Base-by-base conservation (phyloP, 2,329 filamentous ascomycete species). In the Aureobasidium zeae region DNA sequence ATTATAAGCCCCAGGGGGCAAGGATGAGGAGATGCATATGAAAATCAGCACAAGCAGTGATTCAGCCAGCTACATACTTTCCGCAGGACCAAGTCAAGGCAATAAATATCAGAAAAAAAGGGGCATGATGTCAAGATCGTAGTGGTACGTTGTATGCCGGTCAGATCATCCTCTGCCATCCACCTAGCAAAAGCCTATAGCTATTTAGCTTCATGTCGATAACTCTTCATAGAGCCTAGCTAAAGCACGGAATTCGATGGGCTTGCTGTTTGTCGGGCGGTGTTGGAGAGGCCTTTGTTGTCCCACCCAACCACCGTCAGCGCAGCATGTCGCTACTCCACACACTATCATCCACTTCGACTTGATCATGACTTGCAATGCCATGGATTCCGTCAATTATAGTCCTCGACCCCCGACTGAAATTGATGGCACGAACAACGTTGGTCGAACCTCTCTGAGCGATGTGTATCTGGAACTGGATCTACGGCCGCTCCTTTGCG, bases 121-220 rank as follows among this genome's bases (percentile, higher is more conserved):
- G 16, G 39, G 39, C 39, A 43, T 17, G 30, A 43, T 10, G 21
- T 28, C 30, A 16, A 43, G 38, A 22, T 32, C 31, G 43, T 45
- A 45, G 43, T 45, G 43, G 43, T 45, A 45, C 43, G 43, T 43
- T 45, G 43, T 45, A 44, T 31, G 32, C 31, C 37, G 37, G 37
- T 31, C 37, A 25, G 32, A 31, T 28, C 30, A 34, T 24, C 21
- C 12, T 28, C 39, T 43, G 39, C 26, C n/a, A 43, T 17, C 30
- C 22, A 43, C 34, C 26, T 43, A 26, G 30, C 39, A 20, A 34
- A 67, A 69, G 65, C 66, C 50, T 25, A 51, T 55, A 55, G 56
- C 56, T 72, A 72, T 74, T 75, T 76, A 78, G 71, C 74, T 73
- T 72, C 70, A 70, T 77, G 71, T 77, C 73, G 73, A 77, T 75